Evolutionary conservation across 495 filamentous ascomycete genomes (phyloP).

Genomic region (Penicillium soppii): DNA sequence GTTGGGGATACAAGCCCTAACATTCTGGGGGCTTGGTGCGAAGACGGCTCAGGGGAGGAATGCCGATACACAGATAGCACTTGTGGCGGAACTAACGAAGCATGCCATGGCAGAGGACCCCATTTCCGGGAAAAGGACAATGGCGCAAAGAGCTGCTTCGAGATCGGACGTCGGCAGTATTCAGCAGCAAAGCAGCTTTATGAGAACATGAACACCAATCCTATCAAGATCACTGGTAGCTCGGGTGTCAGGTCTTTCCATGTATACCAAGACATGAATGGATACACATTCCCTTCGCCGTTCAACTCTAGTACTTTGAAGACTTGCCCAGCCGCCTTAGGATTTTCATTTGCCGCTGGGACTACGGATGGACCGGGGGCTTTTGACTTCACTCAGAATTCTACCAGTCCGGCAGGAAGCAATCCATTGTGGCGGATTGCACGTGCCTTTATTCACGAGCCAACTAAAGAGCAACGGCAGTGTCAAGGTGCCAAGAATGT

Average conservation of each 20-base stretch:
- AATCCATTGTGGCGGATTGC: conserved; percentile 85
- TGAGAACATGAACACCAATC: conserved; percentile 45
- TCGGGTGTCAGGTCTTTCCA: conserved; percentile 69
- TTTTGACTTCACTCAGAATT: conserved; percentile 93
- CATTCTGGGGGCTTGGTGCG: conserved; percentile 78
- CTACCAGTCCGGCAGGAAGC: conserved; percentile 64
- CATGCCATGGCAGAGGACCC: conserved; percentile 85
- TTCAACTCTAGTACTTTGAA: conserved; percentile 67
- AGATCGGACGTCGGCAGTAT: conserved; percentile 70
- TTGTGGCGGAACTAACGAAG: conserved; percentile 71
- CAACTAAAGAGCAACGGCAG: conserved; percentile 65
- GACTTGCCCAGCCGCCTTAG: conserved; percentile 90
- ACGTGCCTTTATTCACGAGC: conserved; percentile 67
- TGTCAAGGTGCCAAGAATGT: conserved; percentile 89
- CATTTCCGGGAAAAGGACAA: conserved; percentile 69
- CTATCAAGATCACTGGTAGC: conserved; percentile 50
- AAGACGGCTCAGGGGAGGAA: conserved; percentile 65
- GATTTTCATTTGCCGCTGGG: conserved; percentile 91
- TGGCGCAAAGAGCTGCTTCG: conserved; percentile 70
- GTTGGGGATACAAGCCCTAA: conserved; percentile 94
- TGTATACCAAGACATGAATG: conserved; percentile 71
- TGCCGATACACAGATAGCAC: conserved; percentile 76
- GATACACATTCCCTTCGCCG: conserved; percentile 68
- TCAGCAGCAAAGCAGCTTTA: conserved; percentile 62
- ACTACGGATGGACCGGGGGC: conserved; percentile 91